phyloP scores from a whole-genome alignment of 768 basidiomycete species.

The Boletus sp. region DNA sequence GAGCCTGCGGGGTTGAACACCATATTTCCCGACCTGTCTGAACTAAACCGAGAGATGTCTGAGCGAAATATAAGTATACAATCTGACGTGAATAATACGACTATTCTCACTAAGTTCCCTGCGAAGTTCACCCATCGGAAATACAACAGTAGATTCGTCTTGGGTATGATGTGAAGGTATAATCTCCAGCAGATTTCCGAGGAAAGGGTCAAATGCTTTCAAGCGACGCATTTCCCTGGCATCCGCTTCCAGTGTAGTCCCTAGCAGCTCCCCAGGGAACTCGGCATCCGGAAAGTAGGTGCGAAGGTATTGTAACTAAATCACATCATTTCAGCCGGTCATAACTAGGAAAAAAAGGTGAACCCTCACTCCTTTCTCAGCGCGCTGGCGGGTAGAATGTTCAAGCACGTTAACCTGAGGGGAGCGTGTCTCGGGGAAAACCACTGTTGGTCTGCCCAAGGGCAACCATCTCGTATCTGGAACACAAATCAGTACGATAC shows the following conservation, averaged over 20 bases:
- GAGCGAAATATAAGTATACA: conserved; percentile 3
- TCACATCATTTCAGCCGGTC: neutral
- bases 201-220: conserved; percentile 51
- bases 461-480: conserved; percentile 33
- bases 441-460: conserved; percentile 33
- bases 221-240: conserved; percentile 33
- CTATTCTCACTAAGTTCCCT: conserved; percentile 55
- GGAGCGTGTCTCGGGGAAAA: conserved; percentile 60
- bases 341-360: neutral
- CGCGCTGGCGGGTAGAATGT: conserved; percentile 43
- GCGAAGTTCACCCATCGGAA: conserved; percentile 62
- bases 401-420: conserved; percentile 29
- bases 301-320: conserved; percentile 68
- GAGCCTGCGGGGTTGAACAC: conserved; percentile 35
- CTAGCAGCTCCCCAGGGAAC: conserved; percentile 63
- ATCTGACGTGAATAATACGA: neutral
- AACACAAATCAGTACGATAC: conserved; percentile 4
- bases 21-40: conserved; percentile 14
- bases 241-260: conserved; percentile 51
- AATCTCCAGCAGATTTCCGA: conserved; percentile 51
- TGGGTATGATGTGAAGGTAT: conserved; percentile 29
- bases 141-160: conserved; percentile 40
- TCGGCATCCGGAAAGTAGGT: conserved; percentile 71
- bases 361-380: conserved; percentile 61
- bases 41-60: conserved; percentile 51